A percentile compares a stretch with the other conserved stretches of the same genome.
Conservation (phyloP, 139 green algal genomes). For the Chlamydomonas asymmetrica region DNA sequence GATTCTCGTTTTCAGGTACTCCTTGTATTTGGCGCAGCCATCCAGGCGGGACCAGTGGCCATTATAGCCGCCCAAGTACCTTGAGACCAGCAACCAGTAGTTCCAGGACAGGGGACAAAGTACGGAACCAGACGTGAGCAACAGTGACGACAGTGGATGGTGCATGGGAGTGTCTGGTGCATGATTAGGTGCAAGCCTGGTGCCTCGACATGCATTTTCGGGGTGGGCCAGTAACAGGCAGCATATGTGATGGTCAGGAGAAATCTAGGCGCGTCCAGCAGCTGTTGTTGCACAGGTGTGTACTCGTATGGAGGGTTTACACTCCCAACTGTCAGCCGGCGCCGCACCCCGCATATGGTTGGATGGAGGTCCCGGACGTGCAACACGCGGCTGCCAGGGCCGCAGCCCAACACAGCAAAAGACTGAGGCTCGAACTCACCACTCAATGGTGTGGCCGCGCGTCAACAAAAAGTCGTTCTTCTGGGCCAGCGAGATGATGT, state of each 20-base stretch:
- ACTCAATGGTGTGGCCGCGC: slow-evolving; percentile 28
- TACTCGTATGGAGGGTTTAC: too few relatives aligned
- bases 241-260: too few relatives aligned
- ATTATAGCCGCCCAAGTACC: neutral
- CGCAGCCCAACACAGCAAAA: too few relatives aligned
- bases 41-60: slow-evolving; percentile 1
- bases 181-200: neutral
- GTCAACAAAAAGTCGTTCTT: slow-evolving; percentile 7
- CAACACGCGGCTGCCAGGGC: neutral
- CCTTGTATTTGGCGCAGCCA: slow-evolving; percentile 3
- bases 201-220: neutral
- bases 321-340: too few relatives aligned
- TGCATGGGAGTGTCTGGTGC: neutral
- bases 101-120: too few relatives aligned
- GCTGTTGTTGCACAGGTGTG: too few relatives aligned
- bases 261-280: neutral
- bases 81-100: too few relatives aligned
- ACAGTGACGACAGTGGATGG: too few relatives aligned
- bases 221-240: neutral
- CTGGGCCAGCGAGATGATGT: slow-evolving; percentile 19
- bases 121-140: too few relatives aligned
- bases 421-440: neutral
- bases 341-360: too few relatives aligned
- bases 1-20: neutral
- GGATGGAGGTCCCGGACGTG: neutral